Evolutionary conservation across 2,329 filamentous ascomycete genomes (phyloP), one percentile per base, ranked within the genome.

Genomic region (Fusarium sp.): DNA sequence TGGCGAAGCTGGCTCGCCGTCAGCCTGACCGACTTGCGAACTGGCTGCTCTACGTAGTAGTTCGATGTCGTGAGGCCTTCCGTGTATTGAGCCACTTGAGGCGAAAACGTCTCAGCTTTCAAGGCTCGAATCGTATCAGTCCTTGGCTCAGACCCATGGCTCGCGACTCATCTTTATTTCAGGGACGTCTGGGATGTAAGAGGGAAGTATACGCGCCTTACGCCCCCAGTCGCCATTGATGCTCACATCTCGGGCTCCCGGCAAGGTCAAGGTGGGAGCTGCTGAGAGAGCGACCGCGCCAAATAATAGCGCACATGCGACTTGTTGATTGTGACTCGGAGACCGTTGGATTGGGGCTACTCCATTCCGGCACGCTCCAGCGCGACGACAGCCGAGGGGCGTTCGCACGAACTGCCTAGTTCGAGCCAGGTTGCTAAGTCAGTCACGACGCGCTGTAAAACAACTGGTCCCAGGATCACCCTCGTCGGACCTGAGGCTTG

Each of bases 401-500:
- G 44, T 74, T 74, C 68, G 68, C 70, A 72, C 68, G 68, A 74
- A 74, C 71, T 66, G 65, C 68, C 59, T 67, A 69, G 73, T 72
- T 74, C 69, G 69, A 74, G 63, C 63, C 69, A 73, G 51, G 64
- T 72, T 59, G 64, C 64, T 62, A 69, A 64, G 70, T 72, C 68
- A 72, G 61, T 64, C 58, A 68, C 58, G 64, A 64, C 62, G 64
- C 63, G 55, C 50, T 66, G 66, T 61, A 54, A 61, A 64, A 60
- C 58, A 42, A 61, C 58, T 65, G 46, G 55, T 60, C 33, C 70
- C 44, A 65, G 65, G 65, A 60, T 69, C 44, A 49, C 33, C 56
- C 53, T 59, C 56, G 53, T 69, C 56, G 53, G 57, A 65, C 62
- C 46, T 58, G 55, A 54, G 64, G 68, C 61, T 67, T 61, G 58